These are phyloP conservation scores for Boletales sp. DNA, from an alignment of 768 basidiomycete species.

Conservation along the genomic window DNA sequence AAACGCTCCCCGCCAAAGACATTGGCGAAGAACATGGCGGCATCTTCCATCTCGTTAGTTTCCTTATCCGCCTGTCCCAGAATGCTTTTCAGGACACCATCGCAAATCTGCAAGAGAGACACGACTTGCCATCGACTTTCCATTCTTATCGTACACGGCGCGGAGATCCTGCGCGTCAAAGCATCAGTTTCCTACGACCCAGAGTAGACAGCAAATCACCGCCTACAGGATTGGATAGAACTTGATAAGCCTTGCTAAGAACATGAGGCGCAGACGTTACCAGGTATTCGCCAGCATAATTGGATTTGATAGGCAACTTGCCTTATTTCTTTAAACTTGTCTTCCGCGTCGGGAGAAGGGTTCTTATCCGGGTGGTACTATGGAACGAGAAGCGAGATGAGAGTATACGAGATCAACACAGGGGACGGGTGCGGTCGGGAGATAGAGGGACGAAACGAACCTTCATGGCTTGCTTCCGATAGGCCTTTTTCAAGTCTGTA, in stretches of 20 bases:
- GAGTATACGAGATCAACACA: background rate
- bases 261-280: constrained; percentile 18
- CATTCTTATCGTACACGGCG: constrained; percentile 92
- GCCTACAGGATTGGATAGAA: constrained; percentile 77
- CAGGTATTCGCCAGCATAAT: constrained; percentile 6
- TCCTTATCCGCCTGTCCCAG: constrained; percentile 64
- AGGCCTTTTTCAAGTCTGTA: constrained; percentile 88
- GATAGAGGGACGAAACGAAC: constrained; percentile 38
- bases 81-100: constrained; percentile 3
- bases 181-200: constrained; percentile 4
- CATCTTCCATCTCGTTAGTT: constrained; percentile 85
- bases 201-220: constrained; percentile 13
- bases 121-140: constrained; percentile 72
- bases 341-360: constrained; percentile 85
- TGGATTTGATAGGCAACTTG: constrained; percentile 28
- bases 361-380: constrained; percentile 98
- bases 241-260: constrained; percentile 89
- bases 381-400: background rate
- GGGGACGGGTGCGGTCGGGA: background rate
- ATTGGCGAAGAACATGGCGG: constrained; percentile 90
- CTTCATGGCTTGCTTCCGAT: constrained; percentile 92
- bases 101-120: constrained; percentile 4
- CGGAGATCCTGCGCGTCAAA: constrained; percentile 61
- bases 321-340: constrained; percentile 97
- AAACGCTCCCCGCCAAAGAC: constrained; percentile 96